Evolutionary conservation across 352 stramenopile species (phyloP), one percentile per base, ranked within the genome.

Genomic region (Vaucheria bursata): DNA sequence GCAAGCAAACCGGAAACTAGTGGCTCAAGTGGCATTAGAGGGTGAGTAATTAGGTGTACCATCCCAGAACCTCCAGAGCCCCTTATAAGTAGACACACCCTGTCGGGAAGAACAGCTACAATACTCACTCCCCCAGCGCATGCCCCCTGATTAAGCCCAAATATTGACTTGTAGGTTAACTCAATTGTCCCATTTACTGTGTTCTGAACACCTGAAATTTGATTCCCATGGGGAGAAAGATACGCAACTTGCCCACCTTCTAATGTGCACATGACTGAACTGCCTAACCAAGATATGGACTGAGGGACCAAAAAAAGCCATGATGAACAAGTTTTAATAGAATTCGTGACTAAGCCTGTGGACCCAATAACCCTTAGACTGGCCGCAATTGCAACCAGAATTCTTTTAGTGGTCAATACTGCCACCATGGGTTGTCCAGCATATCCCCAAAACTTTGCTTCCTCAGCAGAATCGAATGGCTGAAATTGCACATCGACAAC

Each of bases 401-500:
- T 53, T 39, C 76, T 45, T 53, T 53, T 71, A 5, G 65, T 81
- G 34, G 76, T 81, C n/a, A 81, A 70, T 1, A 81, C 67, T 8
- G 76, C 76, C 12, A 81, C 31, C 76, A 81, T 75, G 29, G 76
- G 76, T 35, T 37, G 49, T 7, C 40, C 49, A 50, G 69, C 32
- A 59, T 77, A 76, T 32, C 76, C 76, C 76, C 76, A 81, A 2
- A 67, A 52, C 31, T 36, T 25, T 8, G 75, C 49, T 34, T 81
- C 76, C n/a, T 39, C 31, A 53, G 52, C 49, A 1, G 50, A 72
- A 0, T 32, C 36, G 0, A 81, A 73, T 36, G 69, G 76, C 68
- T 81, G 76, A 34, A 81, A 81, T 12, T 79, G 70, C 7, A 53
- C 76, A 34, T 81, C 76, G 12, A 81, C 52, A 1, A 81, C 71